Evolutionary conservation across 2,329 filamentous ascomycete species (phyloP).

Genomic region (Diplodia scrobiculata): DNA sequence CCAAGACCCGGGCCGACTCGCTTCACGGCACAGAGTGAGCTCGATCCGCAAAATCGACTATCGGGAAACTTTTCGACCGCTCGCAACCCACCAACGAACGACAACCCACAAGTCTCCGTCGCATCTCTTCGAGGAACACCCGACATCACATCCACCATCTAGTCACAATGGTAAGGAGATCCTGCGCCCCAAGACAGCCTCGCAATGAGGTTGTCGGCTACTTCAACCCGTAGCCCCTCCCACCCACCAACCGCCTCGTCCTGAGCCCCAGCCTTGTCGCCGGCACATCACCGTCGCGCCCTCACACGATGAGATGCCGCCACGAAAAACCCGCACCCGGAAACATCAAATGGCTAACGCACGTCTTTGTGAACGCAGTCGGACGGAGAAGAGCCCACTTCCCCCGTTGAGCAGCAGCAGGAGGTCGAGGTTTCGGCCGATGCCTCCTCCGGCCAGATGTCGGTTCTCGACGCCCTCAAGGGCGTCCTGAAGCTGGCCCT

Average conservation of each 20-base stretch:
- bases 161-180: constrained; percentile 46
- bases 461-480: constrained; percentile 97
- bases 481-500: constrained; percentile 97
- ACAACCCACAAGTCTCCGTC: constrained; percentile 24
- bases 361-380: constrained; percentile 60
- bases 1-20: constrained; percentile 23
- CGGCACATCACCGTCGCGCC: background rate
- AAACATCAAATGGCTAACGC: background rate
- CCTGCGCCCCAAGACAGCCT: background rate
- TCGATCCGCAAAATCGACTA: constrained; percentile 25
- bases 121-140: constrained; percentile 49
- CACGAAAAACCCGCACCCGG: background rate
- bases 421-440: constrained; percentile 97
- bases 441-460: constrained; percentile 90
- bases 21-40: constrained; percentile 25
- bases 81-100: constrained; percentile 19
- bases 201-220: background rate
- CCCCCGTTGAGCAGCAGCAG: constrained; percentile 72
- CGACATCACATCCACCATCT: constrained; percentile 41
- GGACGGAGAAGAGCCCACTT: constrained; percentile 99
- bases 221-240: constrained; percentile 21
- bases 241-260: constrained; percentile 31
- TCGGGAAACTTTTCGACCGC: constrained; percentile 26
- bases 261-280: background rate
- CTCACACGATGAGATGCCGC: background rate